Evolutionary conservation across 192 early-diverging fungal species (phyloP), one percentile per base, ranked within the genome.

Genomic region (Coemansia sp.): DNA sequence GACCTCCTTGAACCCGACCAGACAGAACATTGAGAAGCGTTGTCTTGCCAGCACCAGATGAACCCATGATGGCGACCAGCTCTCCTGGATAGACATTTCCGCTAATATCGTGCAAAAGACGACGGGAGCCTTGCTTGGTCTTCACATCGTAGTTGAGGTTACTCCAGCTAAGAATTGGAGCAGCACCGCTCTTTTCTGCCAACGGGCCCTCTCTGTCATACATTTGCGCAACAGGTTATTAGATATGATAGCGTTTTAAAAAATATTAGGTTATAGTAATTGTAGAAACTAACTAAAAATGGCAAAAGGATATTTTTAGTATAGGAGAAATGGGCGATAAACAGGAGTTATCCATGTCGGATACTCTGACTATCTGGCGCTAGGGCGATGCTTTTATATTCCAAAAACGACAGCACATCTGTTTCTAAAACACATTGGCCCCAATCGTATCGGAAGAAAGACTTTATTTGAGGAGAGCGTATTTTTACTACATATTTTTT

Each of bases 21-120:
- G 56, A 19, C 3, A 90, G 65, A 14, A 88, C 76, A 71, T 90
- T 87, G 16, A 94, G 69, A 20, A 92, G 64, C 7, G 87, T 90
- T 11, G 90, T 85, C 78, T 92, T 94, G 35, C 91, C 93, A 18
- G 91, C 89, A n/a, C 92, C 92, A 46, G 84, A 86, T 2, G 90
- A 89, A 1, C 92, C 94, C 89, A 94, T 93, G 24, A 95, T 87
- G 0, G 89, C 90, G 46, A 88, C 73, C 64, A 92, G 71, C 16
- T 87, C 81, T 19, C 87, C 89, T 7, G 87, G 71, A 23, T 79
- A 68, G 47, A 90, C 78, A 6, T 79, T 68, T 4, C 91, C 92
- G 1, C 73, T 83, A 11, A 94, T 81, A 16, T 78, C 77, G 39
- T 84, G 62, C 20, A 94, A 70, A 34, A 94, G 58, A 18, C 49